These are phyloP conservation scores for Floccularia luteovirens DNA, from an alignment of 768 basidiomycete species.

Conservation along the genomic window DNA sequence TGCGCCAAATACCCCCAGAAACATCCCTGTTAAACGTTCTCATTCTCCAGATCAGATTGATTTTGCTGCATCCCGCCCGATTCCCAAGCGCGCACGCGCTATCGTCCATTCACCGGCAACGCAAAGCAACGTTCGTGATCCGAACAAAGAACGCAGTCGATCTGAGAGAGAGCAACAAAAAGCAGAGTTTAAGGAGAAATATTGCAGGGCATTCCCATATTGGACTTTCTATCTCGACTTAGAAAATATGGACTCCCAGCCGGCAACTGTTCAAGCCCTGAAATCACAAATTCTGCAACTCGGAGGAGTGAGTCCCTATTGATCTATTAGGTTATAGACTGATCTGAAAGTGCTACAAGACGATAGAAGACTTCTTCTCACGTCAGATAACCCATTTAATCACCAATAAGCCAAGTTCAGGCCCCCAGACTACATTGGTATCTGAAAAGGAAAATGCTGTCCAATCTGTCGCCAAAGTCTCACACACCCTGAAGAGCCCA, in stretches of 20 bases:
- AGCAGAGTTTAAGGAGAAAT: conserved; percentile 77
- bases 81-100: conserved; percentile 39
- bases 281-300: conserved; percentile 54
- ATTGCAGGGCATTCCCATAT: conserved; percentile 74
- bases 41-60: conserved; percentile 44
- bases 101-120: conserved; percentile 8
- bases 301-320: conserved; percentile 59
- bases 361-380: conserved; percentile 85
- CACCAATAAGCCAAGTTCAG: conserved; percentile 50
- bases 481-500: conserved; percentile 50
- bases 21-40: conserved; percentile 30
- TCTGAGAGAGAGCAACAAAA: conserved; percentile 49
- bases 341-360: conserved; percentile 42
- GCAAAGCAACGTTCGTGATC: conserved; percentile 20
- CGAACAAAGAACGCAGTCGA: conserved; percentile 38
- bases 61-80: conserved; percentile 8
- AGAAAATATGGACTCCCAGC: conserved; percentile 35
- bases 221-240: conserved; percentile 85
- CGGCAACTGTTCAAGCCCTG: conserved; percentile 29
- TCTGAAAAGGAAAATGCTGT: conserved; percentile 53
- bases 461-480: conserved; percentile 12
- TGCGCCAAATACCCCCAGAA: conserved; percentile 20
- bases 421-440: conserved; percentile 23
- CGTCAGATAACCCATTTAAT: conserved; percentile 83
- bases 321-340: background rate